phyloP scores from a whole-genome alignment of 768 basidiomycete species.

The Suillus paluster region DNA sequence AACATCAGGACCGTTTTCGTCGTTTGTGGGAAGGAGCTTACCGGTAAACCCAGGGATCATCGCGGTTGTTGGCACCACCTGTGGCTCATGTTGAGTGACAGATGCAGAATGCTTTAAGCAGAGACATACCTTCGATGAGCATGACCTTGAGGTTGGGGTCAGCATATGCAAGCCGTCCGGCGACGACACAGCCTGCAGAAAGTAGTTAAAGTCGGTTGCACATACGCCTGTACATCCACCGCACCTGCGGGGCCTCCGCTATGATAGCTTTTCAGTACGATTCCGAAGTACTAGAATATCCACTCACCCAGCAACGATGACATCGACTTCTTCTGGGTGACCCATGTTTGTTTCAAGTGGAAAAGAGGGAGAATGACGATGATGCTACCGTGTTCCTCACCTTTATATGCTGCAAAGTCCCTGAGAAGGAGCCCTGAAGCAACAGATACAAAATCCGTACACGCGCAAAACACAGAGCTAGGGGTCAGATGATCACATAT shows the following conservation, averaged over 20 bases:
- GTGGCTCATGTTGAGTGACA: background rate
- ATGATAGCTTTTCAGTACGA: conserved; percentile 15
- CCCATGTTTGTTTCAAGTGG: conserved; percentile 33
- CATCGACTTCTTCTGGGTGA: conserved; percentile 73
- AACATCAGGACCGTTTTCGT: background rate
- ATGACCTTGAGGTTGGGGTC: conserved; percentile 76
- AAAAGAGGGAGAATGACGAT: background rate
- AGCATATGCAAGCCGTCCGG: conserved; percentile 70
- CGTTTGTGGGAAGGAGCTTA: conserved; percentile 18
- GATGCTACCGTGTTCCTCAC: background rate
- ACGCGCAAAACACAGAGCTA: background rate
- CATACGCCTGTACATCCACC: background rate
- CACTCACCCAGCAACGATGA: conserved; percentile 64
- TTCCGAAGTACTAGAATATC: background rate
- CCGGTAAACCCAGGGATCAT: conserved; percentile 78
- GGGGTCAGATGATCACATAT: conserved; percentile 21
- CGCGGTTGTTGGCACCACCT: conserved; percentile 73
- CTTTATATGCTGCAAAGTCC: conserved; percentile 17
- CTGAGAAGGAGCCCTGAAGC: conserved; percentile 11
- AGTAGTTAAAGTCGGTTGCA: conserved; percentile 4
- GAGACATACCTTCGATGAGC: conserved; percentile 64
- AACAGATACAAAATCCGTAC: background rate
- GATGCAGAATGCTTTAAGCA: background rate
- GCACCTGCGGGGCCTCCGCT: conserved; percentile 67
- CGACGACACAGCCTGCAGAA: conserved; percentile 60